A percentile compares a stretch with the other conserved stretches of the same genome.
phyloP scores from a whole-genome alignment of 441 rosid genomes.

The Gossypium gossypioides region DNA sequence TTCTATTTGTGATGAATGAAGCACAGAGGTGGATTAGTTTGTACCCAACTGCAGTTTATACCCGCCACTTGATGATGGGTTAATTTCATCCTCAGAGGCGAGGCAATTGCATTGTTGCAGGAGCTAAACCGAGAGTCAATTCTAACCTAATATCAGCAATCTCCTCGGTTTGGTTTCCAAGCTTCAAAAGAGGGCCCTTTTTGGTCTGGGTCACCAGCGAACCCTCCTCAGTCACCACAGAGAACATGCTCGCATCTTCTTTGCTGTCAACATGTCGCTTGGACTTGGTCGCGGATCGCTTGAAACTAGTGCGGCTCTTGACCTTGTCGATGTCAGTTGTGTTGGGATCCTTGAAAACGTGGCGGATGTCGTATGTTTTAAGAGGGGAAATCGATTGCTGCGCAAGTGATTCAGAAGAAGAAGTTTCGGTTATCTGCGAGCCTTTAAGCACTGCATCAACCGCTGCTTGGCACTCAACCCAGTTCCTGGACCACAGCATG shows the following conservation, averaged over 20 bases:
- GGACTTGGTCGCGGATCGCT: constrained; percentile 22
- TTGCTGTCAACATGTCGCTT: constrained; percentile 20
- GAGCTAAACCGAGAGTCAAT: constrained; percentile 37
- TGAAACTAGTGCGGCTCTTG: constrained; percentile 28
- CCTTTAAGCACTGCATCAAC: constrained; percentile 49
- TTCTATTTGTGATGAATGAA: background rate
- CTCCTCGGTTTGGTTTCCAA: constrained; percentile 11
- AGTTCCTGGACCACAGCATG: constrained; percentile 42
- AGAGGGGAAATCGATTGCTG: constrained; percentile 21
- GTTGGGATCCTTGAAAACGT: constrained; percentile 24
- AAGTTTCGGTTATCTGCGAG: constrained; percentile 18
- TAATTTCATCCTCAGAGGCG: background rate
- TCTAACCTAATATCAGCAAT: constrained; percentile 30
- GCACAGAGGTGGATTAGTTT: background rate
- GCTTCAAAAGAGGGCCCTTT: background rate
- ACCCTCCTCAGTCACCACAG: constrained; percentile 31
- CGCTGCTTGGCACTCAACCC: constrained; percentile 44
- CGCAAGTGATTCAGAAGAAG: constrained; percentile 15
- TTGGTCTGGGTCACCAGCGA: constrained; percentile 14
- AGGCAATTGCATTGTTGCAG: background rate
- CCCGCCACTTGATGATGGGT: background rate
- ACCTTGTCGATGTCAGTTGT: constrained; percentile 5
- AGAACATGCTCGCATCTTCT: constrained; percentile 33
- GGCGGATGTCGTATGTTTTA: constrained; percentile 35
- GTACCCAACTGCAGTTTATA: background rate